A percentile compares a stretch with the other conserved stretches of the same genome.
phyloP scores from a whole-genome alignment of 176 grass and related monocot species.

The Rhynchospora breviuscula region DNA sequence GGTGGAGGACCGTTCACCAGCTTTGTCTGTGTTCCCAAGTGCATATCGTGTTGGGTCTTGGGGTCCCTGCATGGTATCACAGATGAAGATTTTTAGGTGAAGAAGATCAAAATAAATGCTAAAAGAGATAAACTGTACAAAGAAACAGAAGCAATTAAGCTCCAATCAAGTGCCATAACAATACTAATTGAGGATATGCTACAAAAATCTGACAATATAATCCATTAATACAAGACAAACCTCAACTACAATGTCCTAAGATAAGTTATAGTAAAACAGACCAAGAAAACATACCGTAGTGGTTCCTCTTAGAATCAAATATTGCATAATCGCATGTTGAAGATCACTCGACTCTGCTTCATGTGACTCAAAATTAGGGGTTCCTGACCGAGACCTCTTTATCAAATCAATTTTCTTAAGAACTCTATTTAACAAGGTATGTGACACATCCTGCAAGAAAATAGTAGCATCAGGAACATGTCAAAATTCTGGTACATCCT shows the following conservation, averaged over 20 bases:
- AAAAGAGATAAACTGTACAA: background rate
- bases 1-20: constrained; percentile 34
- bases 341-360: constrained; percentile 63
- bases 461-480: constrained; percentile 24
- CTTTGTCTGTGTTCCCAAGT: constrained; percentile 39
- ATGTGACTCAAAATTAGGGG: constrained; percentile 79
- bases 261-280: background rate
- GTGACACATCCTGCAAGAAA: constrained; percentile 66
- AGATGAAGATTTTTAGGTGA: background rate
- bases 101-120: background rate
- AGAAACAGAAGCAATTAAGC: background rate
- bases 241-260: background rate
- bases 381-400: constrained; percentile 75
- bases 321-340: constrained; percentile 55
- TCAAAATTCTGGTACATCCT: background rate
- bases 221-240: background rate
- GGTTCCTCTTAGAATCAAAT: constrained; percentile 79
- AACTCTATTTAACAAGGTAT: constrained; percentile 62
- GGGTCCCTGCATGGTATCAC: constrained; percentile 46
- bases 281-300: constrained; percentile 51
- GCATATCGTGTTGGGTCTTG: constrained; percentile 65
- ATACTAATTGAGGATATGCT: background rate
- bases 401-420: constrained; percentile 92
- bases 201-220: background rate
- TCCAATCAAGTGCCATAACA: background rate